Base-by-base conservation (phyloP, 495 filamentous ascomycete species). In the Pyrenula aspistea region DNA sequence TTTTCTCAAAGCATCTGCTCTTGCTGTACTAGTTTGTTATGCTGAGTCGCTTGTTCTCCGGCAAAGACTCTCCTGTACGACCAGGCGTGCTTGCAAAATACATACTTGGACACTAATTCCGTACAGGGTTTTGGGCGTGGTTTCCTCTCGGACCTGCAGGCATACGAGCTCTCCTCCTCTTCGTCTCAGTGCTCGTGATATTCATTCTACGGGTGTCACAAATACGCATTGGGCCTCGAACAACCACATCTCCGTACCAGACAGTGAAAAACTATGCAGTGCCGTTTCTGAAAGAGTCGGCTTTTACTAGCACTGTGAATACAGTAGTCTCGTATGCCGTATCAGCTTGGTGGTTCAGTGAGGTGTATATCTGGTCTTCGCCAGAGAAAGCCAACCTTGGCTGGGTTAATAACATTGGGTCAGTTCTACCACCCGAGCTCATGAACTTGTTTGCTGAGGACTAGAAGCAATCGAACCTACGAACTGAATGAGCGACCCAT, bases 191-290 rank as follows among this genome's bases (percentile, higher is more conserved):
- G 25, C 73, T 91, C 51, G 75, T 78, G 36, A 73, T 91, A 55
- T 86, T 93, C 66, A 81, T 95, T 60, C 78, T 96, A 24, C 88
- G 93, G 56, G 88, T 96, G 59, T 80, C 86, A 48, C 85, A 93
- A 62, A 78, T 95, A 67, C 94, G 96, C 68, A 64, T 81, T 64
- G 75, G 68, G 64, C 68, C 59, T 42, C 81, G 89, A 66, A 89
- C 86, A 20, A 85, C 86, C 31, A 71, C 75, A 52, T 89, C 84
- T 2, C 77, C 82, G 21, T 76, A 84, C 54, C 66, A 83, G 49
- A 86, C 84, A 12, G 77, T 93, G 56, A 68, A 64, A 56, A 71
- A 73, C 57, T 42, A 42, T 15, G 8, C 15, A 8, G 31, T 42
- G 31, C 31, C 31, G 42, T 73, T 73, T 58, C 4, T 52, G n/a